A percentile compares a stretch with the other conserved stretches of the same genome.
phyloP scores from a whole-genome alignment of 1,284 basidiomycete species.

The Sutorius eximius region DNA sequence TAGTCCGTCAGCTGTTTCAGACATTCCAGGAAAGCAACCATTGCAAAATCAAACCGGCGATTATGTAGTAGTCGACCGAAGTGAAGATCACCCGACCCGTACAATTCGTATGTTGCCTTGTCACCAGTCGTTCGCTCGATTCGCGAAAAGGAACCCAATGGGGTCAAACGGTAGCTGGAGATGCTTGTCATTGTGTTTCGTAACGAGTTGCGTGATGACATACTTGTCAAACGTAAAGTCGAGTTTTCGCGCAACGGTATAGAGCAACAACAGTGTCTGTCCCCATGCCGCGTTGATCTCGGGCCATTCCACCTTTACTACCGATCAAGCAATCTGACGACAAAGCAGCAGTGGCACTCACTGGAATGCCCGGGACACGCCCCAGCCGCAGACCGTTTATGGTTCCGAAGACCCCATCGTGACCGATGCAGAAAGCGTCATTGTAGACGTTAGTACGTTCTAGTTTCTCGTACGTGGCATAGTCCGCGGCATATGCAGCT shows the following conservation, averaged over 20 bases:
- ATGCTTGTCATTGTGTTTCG: slow-evolving; percentile 12
- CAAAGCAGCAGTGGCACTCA: slow-evolving; percentile 36
- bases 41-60: slow-evolving; percentile 92
- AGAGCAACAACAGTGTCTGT: slow-evolving; percentile 87
- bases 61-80: slow-evolving; percentile 89
- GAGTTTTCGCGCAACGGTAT: slow-evolving; percentile 87
- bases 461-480: slow-evolving; percentile 78
- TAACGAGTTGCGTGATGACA: slow-evolving; percentile 9
- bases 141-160: slow-evolving; percentile 90
- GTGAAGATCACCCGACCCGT: slow-evolving; percentile 88
- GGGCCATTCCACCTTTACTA: slow-evolving; percentile 86
- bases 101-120: slow-evolving; percentile 85
- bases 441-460: slow-evolving; percentile 97
- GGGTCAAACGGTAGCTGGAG: slow-evolving; percentile 80
- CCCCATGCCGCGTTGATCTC: slow-evolving; percentile 99
- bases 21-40: slow-evolving; percentile 95
- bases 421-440: slow-evolving; percentile 97
- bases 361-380: slow-evolving; percentile 74
- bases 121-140: slow-evolving; percentile 84
- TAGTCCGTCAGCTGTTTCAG: slow-evolving; percentile 88
- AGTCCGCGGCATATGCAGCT: slow-evolving; percentile 75
- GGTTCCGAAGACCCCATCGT: slow-evolving; percentile 91
- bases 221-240: slow-evolving; percentile 86
- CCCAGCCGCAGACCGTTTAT: slow-evolving; percentile 96
- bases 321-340: slow-evolving; percentile 2